These are phyloP conservation scores for Astragalus glycyphyllos DNA, from an alignment of 306 rosid species.

Conservation along the genomic window DNA sequence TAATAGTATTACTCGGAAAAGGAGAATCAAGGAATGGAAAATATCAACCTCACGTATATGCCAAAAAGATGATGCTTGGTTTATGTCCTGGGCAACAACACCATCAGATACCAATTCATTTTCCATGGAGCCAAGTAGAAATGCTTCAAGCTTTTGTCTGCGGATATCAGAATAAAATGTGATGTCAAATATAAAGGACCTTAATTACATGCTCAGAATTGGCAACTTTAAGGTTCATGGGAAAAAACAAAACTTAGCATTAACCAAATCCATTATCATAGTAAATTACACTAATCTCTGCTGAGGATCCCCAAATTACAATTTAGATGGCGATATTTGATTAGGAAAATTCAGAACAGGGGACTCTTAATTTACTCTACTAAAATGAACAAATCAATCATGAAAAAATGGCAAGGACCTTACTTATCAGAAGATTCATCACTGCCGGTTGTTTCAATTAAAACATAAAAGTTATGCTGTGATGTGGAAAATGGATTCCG, in stretches of 20 bases:
- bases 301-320: slow-evolving; percentile 12
- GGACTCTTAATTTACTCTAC: slow-evolving; percentile 18
- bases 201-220: slow-evolving; percentile 20
- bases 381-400: slow-evolving; percentile 10
- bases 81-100: slow-evolving; percentile 91
- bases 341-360: slow-evolving; percentile 16
- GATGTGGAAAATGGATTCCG: slow-evolving; percentile 84
- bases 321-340: slow-evolving; percentile 21
- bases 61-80: slow-evolving; percentile 95
- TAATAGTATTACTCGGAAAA: slow-evolving; percentile 10
- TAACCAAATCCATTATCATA: not conserved
- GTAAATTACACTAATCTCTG: not conserved
- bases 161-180: slow-evolving; percentile 43
- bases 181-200: slow-evolving; percentile 29
- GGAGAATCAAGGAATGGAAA: slow-evolving; percentile 30
- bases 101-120: slow-evolving; percentile 88
- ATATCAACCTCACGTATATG: slow-evolving; percentile 79
- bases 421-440: slow-evolving; percentile 85
- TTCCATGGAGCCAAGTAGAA: slow-evolving; percentile 83
- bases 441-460: slow-evolving; percentile 95
- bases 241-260: slow-evolving; percentile 13
- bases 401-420: slow-evolving; percentile 29
- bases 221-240: slow-evolving; percentile 6
- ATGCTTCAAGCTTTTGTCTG: slow-evolving; percentile 98
- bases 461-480: slow-evolving; percentile 75